Evolutionary conservation across 2,329 filamentous ascomycete genomes (phyloP).

Genomic region (Pleomassaria siparia): DNA sequence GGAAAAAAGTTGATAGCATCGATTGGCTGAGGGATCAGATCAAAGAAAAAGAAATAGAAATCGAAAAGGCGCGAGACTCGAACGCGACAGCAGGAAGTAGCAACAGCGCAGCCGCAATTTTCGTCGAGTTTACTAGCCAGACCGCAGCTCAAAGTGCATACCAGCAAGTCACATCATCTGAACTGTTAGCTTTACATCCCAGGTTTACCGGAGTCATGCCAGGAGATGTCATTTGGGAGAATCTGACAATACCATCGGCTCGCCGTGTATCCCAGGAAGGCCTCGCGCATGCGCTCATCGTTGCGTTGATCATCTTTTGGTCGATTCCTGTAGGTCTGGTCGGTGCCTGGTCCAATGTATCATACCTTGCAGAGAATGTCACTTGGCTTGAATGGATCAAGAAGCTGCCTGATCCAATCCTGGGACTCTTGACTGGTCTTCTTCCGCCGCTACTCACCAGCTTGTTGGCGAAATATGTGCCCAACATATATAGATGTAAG

Average conservation of each 20-base stretch:
- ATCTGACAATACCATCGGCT: constrained; percentile 79
- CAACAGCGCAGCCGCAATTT: constrained; percentile 73
- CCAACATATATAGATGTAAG: constrained; percentile 76
- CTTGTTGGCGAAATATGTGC: constrained; percentile 83
- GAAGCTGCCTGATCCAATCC: constrained; percentile 67
- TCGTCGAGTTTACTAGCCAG: constrained; percentile 85
- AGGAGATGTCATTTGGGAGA: constrained; percentile 82
- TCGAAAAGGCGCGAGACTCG: constrained; percentile 66
- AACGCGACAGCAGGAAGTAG: constrained; percentile 57
- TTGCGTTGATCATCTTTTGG: constrained; percentile 85
- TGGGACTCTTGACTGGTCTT: constrained; percentile 82
- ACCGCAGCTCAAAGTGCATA: constrained; percentile 82
- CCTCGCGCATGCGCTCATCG: constrained; percentile 73
- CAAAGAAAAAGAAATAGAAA: constrained; percentile 70
- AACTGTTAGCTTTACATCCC: constrained; percentile 74
- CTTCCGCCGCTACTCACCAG: constrained; percentile 78
- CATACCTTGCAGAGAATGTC: constrained; percentile 63
- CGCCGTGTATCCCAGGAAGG: constrained; percentile 75
- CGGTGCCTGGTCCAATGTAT: constrained; percentile 82
- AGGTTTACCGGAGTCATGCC: constrained; percentile 83
- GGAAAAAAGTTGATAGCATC: constrained; percentile 92
- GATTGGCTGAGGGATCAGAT: constrained; percentile 83
- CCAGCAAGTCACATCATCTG: constrained; percentile 55
- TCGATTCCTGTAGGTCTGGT: constrained; percentile 75
- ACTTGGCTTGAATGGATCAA: constrained; percentile 74